Base-by-base conservation (phyloP, 2,329 filamentous ascomycete genomes). In the Dactylonectria macrodidyma region DNA sequence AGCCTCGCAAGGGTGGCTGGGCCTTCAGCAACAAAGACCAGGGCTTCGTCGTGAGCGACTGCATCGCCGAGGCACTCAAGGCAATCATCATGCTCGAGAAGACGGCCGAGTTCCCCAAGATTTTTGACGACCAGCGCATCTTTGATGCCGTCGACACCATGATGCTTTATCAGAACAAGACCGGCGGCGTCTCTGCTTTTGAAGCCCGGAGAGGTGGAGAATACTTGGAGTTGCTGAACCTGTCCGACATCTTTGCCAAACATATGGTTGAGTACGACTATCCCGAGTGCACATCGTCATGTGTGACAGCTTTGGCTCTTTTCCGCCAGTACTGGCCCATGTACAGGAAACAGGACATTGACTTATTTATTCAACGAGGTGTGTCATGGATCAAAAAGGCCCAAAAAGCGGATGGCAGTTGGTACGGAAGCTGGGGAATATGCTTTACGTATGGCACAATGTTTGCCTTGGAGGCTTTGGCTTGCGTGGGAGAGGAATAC, bases 191-290 rank as follows among this genome's bases (percentile, higher is more conserved):
- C 78, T 93, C 94, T 0, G 96, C 94, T 14, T 99, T 99, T 79
- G 96, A 99, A 78, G 89, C 89, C 1, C 92, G 92, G 1, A 90
- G 96, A 30, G 95, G 92, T 2, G 92, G 93, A 9, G 87, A 93
- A 72, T 89, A 88, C 72, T 80, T 98, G 72, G 96, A 99, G 80
- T 87, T 91, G 79, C 88, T 99, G 50, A 99, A 99, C 77, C 95
- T 95, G 0, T 96, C 96, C 1, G 96, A 99, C 79, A 95, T 99
- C 0, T 99, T 99, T 80, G 95, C 94, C 14, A 89, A 91, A 22
- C 99, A 99, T 83, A 99, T 99, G 96, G 92, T 99, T 61, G 95
- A 98, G 78, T 99, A 99, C 80, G 94, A 97, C 79, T 98, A 99
- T 77, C 95, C 95, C 0, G 96, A 99, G 81, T 99, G 96, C 84